phyloP scores from a whole-genome alignment of 148 eudicot species.

The Spergularia bocconei region DNA sequence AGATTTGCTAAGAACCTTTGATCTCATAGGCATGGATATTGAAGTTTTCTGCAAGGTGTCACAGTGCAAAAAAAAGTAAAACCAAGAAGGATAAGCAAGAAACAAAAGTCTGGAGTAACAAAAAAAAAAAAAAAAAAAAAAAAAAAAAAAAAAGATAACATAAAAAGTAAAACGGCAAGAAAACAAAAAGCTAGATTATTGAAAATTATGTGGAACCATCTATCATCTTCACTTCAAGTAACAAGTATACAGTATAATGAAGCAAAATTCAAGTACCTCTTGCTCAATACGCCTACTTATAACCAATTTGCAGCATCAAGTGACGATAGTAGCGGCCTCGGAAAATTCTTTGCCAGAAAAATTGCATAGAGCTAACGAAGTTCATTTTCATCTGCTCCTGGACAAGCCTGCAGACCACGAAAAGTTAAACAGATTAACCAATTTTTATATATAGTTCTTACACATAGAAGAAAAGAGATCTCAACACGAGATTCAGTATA shows the following conservation, averaged over 20 bases:
- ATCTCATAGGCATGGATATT: no score
- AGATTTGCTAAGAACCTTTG: no score
- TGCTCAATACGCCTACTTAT: slow-evolving; percentile 34
- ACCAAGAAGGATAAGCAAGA: no score
- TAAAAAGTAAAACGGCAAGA: no score
- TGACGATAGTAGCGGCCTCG: slow-evolving; percentile 96
- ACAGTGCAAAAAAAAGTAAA: no score
- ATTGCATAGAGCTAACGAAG: slow-evolving; percentile 40
- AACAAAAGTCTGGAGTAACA: no score
- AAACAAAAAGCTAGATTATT: no score
- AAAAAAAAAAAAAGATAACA: no score
- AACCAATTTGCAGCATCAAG: slow-evolving; percentile 74
- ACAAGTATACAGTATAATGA: neutral
- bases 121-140: no score
- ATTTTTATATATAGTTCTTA: neutral
- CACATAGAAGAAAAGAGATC: neutral
- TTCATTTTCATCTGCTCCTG: slow-evolving; percentile 66
- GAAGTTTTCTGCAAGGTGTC: no score
- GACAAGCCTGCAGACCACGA: slow-evolving; percentile 67
- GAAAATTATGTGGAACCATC: no score
- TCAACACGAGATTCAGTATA: neutral
- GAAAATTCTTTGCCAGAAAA: slow-evolving; percentile 65
- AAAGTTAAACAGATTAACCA: slow-evolving; percentile 23
- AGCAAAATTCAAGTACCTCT: slow-evolving; percentile 37
- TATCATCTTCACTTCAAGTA: neutral